Evolutionary conservation across 2,329 filamentous ascomycete genomes (phyloP), one percentile per base, ranked within the genome.

Genomic region (Fusarium sp.): DNA sequence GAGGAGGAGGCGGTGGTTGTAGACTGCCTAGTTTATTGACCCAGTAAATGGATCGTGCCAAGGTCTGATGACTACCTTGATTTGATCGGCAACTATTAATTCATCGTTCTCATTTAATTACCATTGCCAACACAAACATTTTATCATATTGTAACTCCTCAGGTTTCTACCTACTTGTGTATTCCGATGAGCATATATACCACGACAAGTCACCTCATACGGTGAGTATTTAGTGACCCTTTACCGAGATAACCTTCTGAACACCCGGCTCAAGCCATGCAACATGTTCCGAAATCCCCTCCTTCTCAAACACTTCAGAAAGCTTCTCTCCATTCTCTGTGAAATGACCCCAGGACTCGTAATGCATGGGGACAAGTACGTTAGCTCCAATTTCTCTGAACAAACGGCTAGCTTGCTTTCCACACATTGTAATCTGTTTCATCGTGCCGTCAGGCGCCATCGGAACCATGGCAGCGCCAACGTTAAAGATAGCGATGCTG

Each of bases 331-430:
- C 53, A 56, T 42, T 42, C 23, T 56, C 27, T 2, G 50, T 53
- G 18, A 63, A 65, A 10, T 65, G 54, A 3, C 31, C 55, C 60
- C 54, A 65, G 1, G 63, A 63, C 14, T 63, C 63, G 2, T 55
- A 65, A 16, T 65, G 63, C 63, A 65, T 65, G 9, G 63, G 63
- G 2, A 65, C 20, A 2, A 63, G 20, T 4, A 58, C 10, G 10
- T 65, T 54, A 4, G 60, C 63, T 1, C 34, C 34, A 20, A 63
- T 56, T 0, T 63, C 63, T 0, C 40, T 31, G 25, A 65, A 50
- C 4, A 65, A 34, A 4, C n/a, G 54, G 11, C 29, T 38, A 0
- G 63, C 60, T 5, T 65, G 63, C 9, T 34, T 36, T 3, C 54
- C 63, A 8, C 58, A 55, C 63, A 65, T 59, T 1, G 63, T 65